Conservation (phyloP, 2,329 filamentous ascomycete species). For the Cladosporium sp. region DNA sequence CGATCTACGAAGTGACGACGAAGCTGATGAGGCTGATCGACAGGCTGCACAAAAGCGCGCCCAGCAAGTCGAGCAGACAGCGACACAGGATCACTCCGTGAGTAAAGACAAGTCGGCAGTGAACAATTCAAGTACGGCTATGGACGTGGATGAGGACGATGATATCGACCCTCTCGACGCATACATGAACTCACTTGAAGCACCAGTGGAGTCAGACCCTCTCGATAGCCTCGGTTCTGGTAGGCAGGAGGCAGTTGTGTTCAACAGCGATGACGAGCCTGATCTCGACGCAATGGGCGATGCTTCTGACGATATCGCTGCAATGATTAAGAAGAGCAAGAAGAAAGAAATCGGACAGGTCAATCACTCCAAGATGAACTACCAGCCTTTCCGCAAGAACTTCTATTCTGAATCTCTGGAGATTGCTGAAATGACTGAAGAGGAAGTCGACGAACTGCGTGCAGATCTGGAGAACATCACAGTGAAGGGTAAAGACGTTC, state of each 20-base stretch:
- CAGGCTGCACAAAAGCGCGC: conserved; percentile 77
- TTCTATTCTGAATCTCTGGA: conserved; percentile 93
- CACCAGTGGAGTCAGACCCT: conserved; percentile 36
- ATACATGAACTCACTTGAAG: conserved; percentile 77
- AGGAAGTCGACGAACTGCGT: conserved; percentile 75
- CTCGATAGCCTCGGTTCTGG: conserved; percentile 41
- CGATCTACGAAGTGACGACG: conserved; percentile 79
- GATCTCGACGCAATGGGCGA: conserved; percentile 60
- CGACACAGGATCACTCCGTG: background rate
- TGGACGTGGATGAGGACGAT: conserved; percentile 56
- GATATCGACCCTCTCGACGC: conserved; percentile 87
- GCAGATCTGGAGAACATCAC: conserved; percentile 94
- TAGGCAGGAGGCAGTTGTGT: conserved; percentile 68
- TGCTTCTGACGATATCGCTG: conserved; percentile 60
- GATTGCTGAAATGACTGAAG: conserved; percentile 74
- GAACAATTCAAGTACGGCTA: conserved; percentile 15
- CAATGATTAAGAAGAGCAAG: conserved; percentile 67
- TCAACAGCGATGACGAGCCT: conserved; percentile 77
- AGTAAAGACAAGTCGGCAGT: background rate
- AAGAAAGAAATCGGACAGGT: conserved; percentile 92
- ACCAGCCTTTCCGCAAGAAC: conserved; percentile 83
- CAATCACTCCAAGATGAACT: conserved; percentile 80
- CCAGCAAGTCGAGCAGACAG: conserved; percentile 39
- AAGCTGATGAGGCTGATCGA: conserved; percentile 77
- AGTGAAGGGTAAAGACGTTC: conserved; percentile 79